Evolutionary conservation across 768 basidiomycete genomes (phyloP).

Genomic region (Kwoniella botswanensis): DNA sequence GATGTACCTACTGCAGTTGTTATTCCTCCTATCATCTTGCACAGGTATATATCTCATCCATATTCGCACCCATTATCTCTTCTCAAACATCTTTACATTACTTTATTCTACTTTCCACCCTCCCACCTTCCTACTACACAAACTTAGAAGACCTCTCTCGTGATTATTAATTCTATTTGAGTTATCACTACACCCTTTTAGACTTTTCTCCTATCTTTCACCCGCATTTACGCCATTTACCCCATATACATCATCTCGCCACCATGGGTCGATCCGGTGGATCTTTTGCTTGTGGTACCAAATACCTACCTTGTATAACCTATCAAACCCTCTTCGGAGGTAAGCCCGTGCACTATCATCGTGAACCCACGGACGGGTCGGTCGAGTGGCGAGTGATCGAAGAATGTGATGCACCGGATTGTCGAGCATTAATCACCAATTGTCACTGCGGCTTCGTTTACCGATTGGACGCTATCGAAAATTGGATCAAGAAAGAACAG

Average conservation of each 20-base stretch:
- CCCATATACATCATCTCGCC: background rate
- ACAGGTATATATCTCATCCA: background rate
- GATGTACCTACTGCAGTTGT: no score
- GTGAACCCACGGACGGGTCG: background rate
- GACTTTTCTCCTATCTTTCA: background rate
- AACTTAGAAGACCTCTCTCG: background rate
- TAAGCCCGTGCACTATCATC: conserved; percentile 1
- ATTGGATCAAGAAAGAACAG: background rate
- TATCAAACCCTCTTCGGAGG: conserved; percentile 10
- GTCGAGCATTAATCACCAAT: conserved; percentile 12
- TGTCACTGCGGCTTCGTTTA: conserved; percentile 13
- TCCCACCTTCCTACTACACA: background rate
- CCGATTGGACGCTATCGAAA: conserved; percentile 2
- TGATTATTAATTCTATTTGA: no score
- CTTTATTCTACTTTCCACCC: background rate
- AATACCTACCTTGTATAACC: background rate
- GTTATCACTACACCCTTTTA: background rate
- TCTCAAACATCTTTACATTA: background rate
- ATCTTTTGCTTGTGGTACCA: background rate
- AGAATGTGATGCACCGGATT: background rate
- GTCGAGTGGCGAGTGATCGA: conserved; percentile 2
- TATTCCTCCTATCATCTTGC: background rate
- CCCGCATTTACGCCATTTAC: background rate
- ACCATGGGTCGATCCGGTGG: background rate
- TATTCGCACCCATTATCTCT: background rate